These are phyloP conservation scores for Casuarina cunninghamiana DNA, from an alignment of 306 rosid species.

Conservation along the genomic window DNA sequence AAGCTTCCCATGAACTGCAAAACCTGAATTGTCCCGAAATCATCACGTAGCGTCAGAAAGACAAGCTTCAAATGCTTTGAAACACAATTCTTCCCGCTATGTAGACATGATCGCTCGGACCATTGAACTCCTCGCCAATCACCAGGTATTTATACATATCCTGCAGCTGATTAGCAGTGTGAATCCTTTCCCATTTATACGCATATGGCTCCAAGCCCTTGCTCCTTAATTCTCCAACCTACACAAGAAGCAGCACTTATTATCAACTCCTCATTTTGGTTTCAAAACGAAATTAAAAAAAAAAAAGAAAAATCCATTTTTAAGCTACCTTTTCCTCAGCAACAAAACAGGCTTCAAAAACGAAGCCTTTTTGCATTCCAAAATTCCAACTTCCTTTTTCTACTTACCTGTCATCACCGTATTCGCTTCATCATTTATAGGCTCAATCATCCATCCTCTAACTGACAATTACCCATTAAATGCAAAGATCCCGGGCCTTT, in stretches of 20 bases:
- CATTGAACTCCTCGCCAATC: conserved; percentile 66
- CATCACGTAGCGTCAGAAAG: conserved; percentile 85
- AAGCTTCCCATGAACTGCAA: background rate
- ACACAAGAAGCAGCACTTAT: conserved; percentile 12
- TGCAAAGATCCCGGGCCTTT: too few relatives aligned
- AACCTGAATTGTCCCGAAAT: conserved; percentile 92
- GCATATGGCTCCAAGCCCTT: conserved; percentile 89
- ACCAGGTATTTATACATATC: conserved; percentile 58
- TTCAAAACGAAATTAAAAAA: background rate
- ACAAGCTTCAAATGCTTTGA: conserved; percentile 96
- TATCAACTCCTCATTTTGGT: background rate
- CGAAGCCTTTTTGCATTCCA: too few relatives aligned
- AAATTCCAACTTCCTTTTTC: too few relatives aligned
- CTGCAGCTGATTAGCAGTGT: conserved; percentile 74
- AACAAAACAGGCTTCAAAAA: too few relatives aligned
- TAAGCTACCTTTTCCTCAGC: too few relatives aligned
- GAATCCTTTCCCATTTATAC: conserved; percentile 82
- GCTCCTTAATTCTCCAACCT: conserved; percentile 89
- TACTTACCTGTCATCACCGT: too few relatives aligned
- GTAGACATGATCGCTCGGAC: conserved; percentile 55
- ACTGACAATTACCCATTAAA: too few relatives aligned
- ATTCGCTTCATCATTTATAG: too few relatives aligned
- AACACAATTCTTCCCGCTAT: conserved; percentile 85
- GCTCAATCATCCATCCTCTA: too few relatives aligned
- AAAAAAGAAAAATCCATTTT: background rate